Conservation (phyloP, 2,329 filamentous ascomycete species). For the Rasamsonia emersonii region DNA sequence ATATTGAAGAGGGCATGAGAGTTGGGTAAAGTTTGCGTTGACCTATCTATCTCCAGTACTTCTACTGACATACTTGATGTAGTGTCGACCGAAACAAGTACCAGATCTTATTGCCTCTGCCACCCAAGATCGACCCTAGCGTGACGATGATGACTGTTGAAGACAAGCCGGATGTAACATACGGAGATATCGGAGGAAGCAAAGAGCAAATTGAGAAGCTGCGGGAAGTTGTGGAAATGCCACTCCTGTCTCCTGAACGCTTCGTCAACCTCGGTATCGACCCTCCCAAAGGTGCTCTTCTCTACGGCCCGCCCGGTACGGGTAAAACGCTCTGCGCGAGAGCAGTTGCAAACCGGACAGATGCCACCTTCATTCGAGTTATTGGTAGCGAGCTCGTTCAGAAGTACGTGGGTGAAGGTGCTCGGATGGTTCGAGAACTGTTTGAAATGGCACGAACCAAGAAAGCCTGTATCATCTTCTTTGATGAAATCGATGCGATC, state of each 20-base stretch:
- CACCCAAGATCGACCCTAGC: slow-evolving; percentile 96
- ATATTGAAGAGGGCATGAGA: slow-evolving; percentile 99
- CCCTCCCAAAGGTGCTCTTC: slow-evolving; percentile 89
- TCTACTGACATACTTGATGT: slow-evolving; percentile 8
- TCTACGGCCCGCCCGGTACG: slow-evolving; percentile 96
- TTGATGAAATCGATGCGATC: slow-evolving; percentile 95
- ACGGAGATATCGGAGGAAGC: slow-evolving; percentile 96
- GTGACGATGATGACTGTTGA: slow-evolving; percentile 99
- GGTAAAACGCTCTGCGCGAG: slow-evolving; percentile 97
- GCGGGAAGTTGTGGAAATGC: slow-evolving; percentile 97
- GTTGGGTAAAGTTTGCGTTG: slow-evolving; percentile 56
- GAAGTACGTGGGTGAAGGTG: slow-evolving; percentile 97
- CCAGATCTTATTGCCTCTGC: slow-evolving; percentile 91
- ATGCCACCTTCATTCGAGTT: slow-evolving; percentile 96
- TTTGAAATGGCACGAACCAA: slow-evolving; percentile 99
- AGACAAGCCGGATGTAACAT: slow-evolving; percentile 98
- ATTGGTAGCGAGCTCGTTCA: slow-evolving; percentile 97
- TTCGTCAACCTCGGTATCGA: slow-evolving; percentile 99
- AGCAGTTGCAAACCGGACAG: slow-evolving; percentile 94
- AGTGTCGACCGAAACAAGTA: slow-evolving; percentile 97
- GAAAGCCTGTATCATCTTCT: slow-evolving; percentile 99
- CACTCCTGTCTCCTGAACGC: slow-evolving; percentile 85
- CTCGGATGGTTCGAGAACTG: slow-evolving; percentile 94
- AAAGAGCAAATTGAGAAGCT: slow-evolving; percentile 99
- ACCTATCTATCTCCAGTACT: not conserved